Percentiles rank a stretch among this genome's conserved stretches.
These are phyloP conservation scores for Excoecaria cochinchinensis DNA, from an alignment of 345 rosid genomes.

Conservation along the genomic window DNA sequence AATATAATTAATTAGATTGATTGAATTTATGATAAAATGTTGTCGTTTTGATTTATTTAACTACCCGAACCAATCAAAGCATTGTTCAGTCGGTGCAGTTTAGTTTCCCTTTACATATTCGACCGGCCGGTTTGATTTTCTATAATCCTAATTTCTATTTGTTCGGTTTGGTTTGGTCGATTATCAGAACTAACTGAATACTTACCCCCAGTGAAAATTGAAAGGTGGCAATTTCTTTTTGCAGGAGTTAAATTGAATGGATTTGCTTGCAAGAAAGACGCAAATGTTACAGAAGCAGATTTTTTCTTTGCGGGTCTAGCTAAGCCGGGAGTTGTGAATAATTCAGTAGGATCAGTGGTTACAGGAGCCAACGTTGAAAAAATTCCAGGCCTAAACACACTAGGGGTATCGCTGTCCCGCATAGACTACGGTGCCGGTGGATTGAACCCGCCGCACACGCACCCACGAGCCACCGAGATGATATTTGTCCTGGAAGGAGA, in stretches of 20 bases:
- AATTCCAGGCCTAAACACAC: conserved; percentile 33
- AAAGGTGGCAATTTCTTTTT: background rate
- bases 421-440: conserved; percentile 24
- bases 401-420: conserved; percentile 23
- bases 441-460: conserved; percentile 33
- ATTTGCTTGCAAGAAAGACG: conserved; percentile 27
- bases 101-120: too few relatives aligned
- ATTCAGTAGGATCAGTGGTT: conserved; percentile 26
- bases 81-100: too few relatives aligned
- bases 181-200: too few relatives aligned
- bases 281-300: conserved; percentile 24
- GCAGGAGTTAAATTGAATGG: conserved; percentile 30
- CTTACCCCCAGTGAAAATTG: too few relatives aligned
- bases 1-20: too few relatives aligned
- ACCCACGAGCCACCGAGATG: conserved; percentile 34
- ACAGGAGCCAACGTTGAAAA: conserved; percentile 28
- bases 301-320: conserved; percentile 27
- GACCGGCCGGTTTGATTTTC: too few relatives aligned
- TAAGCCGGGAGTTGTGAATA: conserved; percentile 22
- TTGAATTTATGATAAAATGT: too few relatives aligned
- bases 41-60: too few relatives aligned
- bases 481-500: conserved; percentile 27
- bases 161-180: too few relatives aligned
- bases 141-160: too few relatives aligned
- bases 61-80: too few relatives aligned